phyloP scores from a whole-genome alignment of 192 early-diverging fungal species.

The Piromyces finnis region DNA sequence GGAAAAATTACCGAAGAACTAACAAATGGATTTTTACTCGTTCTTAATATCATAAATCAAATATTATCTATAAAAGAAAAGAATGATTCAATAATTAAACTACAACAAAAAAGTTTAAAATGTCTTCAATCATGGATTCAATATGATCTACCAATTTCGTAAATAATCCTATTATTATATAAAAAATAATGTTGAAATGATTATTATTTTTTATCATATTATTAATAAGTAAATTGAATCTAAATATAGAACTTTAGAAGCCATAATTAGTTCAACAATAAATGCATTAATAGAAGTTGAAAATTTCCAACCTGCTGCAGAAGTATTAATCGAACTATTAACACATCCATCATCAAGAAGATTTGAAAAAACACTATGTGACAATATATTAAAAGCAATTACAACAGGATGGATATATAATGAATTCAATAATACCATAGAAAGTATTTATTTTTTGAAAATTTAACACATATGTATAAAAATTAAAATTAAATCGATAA shows the following conservation, averaged over 20 bases:
- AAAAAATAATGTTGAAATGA: too few species aligned
- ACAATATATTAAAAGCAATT: conserved; percentile 7
- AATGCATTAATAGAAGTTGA: conserved; percentile 6
- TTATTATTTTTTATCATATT: too few species aligned
- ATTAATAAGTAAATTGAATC: too few species aligned
- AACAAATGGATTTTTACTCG: not conserved
- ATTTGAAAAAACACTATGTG: conserved; percentile 12
- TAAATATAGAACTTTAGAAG: not conserved
- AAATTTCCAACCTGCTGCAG: conserved; percentile 9
- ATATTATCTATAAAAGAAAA: not conserved
- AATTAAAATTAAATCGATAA: too few species aligned
- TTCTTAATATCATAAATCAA: not conserved
- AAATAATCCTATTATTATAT: too few species aligned
- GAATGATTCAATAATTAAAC: not conserved
- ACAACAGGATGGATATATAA: conserved; percentile 10
- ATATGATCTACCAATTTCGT: not conserved
- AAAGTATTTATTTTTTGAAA: too few species aligned
- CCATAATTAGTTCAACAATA: not conserved
- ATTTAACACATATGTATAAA: too few species aligned
- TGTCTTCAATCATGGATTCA: not conserved
- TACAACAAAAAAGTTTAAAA: not conserved
- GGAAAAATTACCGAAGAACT: not conserved
- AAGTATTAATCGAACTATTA: conserved; percentile 16
- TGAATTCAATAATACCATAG: conserved; percentile 9
- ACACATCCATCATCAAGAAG: conserved; percentile 4